Evolutionary conservation across 805 yeast species (phyloP), one percentile per base, ranked within the genome.

Genomic region (Yarrowia bubula): DNA sequence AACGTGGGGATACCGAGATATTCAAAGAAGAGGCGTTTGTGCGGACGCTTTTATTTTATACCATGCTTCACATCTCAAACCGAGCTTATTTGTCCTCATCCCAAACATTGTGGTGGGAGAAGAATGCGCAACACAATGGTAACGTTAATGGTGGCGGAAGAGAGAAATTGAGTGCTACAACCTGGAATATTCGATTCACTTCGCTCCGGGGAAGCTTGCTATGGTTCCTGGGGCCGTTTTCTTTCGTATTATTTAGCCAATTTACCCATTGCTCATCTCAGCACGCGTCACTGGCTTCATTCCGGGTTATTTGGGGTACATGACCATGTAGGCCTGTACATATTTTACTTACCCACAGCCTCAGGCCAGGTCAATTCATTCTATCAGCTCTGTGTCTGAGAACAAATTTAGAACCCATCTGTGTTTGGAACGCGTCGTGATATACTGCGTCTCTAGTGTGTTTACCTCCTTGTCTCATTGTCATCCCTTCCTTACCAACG

Each of bases 1-100:
- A 51, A 51, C 58, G 58, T 51, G 43, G 22, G 58, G 57, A 51
- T 51, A 51, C 58, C 58, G 43, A 51, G 58, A 51, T 51, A 51
- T 6, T 51, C 43, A 18, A 37, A 51, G 43, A 51, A 37, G 58
- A 37, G 42, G 43, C 57, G 57, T 37, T 18, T 37, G 42, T 17
- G 57, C 35, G 43, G 9, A 18, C 43, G n/a, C 42, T 18, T 9
- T 18, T 51, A 18, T 51, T 51, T 51, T 51, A 51, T 51, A 51
- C 43, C 58, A 51, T 22, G 58, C 43, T 37, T 13, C 58, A 18
- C 43, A 13, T 51, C 58, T 51, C 43, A 51, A 48, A 48, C 55
- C n/a, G 58, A 51, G 58, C 58, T 51, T 51, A 51, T 37, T 51
- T n/a, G 39, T n/a, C 17, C 42, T 11, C 8, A 14, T 48, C 58